These are phyloP conservation scores for Pisolithus orientalis DNA, from an alignment of 768 basidiomycete genomes.

Conservation along the genomic window DNA sequence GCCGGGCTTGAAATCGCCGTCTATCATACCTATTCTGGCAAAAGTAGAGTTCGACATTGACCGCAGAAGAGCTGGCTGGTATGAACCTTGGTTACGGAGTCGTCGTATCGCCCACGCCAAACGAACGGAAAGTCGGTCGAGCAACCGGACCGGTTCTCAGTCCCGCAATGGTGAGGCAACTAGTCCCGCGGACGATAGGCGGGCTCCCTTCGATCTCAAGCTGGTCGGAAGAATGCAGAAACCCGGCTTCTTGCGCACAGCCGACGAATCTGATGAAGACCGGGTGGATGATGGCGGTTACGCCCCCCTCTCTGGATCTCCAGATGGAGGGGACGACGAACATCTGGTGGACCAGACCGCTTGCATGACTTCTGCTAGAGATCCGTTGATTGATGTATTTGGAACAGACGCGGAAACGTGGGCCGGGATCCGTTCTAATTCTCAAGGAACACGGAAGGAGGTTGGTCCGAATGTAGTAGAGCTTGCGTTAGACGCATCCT, in stretches of 20 bases:
- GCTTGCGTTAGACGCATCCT: conserved; percentile 44
- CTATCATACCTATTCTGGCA: conserved; percentile 78
- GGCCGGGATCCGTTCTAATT: conserved; percentile 44
- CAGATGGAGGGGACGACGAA: conserved; percentile 24
- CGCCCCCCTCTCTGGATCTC: conserved; percentile 23
- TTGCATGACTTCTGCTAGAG: conserved; percentile 33
- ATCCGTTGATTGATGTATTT: conserved; percentile 58
- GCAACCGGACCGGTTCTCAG: conserved; percentile 19
- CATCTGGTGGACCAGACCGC: conserved; percentile 32
- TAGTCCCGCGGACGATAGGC: conserved; percentile 22
- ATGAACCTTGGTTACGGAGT: conserved; percentile 74
- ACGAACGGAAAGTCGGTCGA: conserved; percentile 40
- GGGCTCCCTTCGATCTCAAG: conserved; percentile 41
- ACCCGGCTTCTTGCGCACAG: conserved; percentile 25
- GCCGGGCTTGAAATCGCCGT: conserved; percentile 56
- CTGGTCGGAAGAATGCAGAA: conserved; percentile 47
- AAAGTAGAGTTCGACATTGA: conserved; percentile 97
- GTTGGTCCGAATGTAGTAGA: conserved; percentile 41
- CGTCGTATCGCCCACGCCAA: conserved; percentile 56
- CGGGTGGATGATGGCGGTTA: conserved; percentile 23
- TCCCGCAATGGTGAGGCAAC: conserved; percentile 17
- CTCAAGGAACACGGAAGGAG: conserved; percentile 20
- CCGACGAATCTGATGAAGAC: conserved; percentile 22
- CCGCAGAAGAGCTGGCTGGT: conserved; percentile 73
- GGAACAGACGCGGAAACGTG: conserved; percentile 62